Evolutionary conservation across 768 basidiomycete genomes (phyloP), one percentile per base, ranked within the genome.

Genomic region (Suillus placidus): DNA sequence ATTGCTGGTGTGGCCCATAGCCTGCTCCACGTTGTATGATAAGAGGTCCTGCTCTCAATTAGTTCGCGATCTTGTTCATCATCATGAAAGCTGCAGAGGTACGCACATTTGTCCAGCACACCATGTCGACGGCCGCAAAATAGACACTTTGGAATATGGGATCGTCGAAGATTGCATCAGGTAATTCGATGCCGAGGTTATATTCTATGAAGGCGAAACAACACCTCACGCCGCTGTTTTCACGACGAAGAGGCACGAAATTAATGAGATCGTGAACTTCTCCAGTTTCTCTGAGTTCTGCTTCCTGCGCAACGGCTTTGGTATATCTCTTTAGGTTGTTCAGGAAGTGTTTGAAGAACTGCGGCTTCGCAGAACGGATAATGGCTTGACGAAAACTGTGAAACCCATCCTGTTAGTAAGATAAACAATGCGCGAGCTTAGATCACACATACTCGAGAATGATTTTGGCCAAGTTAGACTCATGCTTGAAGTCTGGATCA

Each of bases 11-110:
- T 86, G 84, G 13, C 89, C 90, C 69, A 83, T 84, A 56, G 85
- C 82, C 69, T 89, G 88, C 69, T 92, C 90, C 82, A 88, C 85
- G 72, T 89, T 85, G 73, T 90, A 91, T 5, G 88, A 89, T 69
- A 88, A 90, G 13, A 90, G 74, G 68, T 91, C 89, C 89, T 89
- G 68, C 57, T 26, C 52, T 35, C 6, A 49, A 14, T 54, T 13
- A 54, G 30, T 34, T 20, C 20, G 1, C 52, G 4, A 54, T 34
- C 16, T 64, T 26, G 10, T 26, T 30, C 52, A 56, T 18, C 23
- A 13, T 49, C 12, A 49, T 23, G n/a, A 45, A 35, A 23, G 18
- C 10, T 20, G 38, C 10, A 35, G 26, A 47, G 9, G 23, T 30
- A 74, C 85, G 77, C 66, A 90, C 89, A 74, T 92, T 92, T 13